Evolutionary conservation across 805 yeast genomes (phyloP).

Genomic region (Candida endomychidarum): DNA sequence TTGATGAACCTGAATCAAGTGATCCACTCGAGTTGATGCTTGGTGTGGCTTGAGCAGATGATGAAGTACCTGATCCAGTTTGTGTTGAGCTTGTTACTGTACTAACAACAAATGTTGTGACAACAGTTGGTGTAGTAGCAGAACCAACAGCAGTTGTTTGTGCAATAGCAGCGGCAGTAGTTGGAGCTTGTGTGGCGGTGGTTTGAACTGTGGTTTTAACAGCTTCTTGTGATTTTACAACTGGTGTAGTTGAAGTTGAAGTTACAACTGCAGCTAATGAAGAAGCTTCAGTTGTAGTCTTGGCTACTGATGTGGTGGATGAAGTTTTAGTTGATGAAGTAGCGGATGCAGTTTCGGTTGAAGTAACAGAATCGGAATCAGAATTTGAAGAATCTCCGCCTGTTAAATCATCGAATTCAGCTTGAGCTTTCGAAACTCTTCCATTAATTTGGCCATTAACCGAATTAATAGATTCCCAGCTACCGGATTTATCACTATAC

Average conservation of each 20-base stretch:
- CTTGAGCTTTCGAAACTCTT: constrained; percentile 46
- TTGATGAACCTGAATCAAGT: constrained; percentile 9
- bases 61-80: neutral
- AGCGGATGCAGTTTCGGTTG: constrained; percentile 4
- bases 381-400: constrained; percentile 25
- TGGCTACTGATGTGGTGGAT: constrained; percentile 1
- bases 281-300: constrained; percentile 3
- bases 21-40: constrained; percentile 8
- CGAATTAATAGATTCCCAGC: constrained; percentile 59
- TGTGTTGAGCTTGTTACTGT: no score
- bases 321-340: neutral
- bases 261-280: neutral
- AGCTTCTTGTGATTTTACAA: neutral
- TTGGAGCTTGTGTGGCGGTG: neutral
- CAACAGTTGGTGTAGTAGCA: neutral
- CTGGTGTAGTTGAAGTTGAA: constrained; percentile 1
- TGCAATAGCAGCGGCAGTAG: neutral
- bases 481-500: constrained; percentile 56
- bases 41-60: constrained; percentile 2
- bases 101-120: no score
- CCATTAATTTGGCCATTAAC: constrained; percentile 62
- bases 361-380: neutral
- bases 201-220: neutral
- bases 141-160: no score
- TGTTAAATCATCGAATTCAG: constrained; percentile 31